Evolutionary conservation across 1,284 basidiomycete genomes (phyloP).

Genomic region (Vanrija sp.): DNA sequence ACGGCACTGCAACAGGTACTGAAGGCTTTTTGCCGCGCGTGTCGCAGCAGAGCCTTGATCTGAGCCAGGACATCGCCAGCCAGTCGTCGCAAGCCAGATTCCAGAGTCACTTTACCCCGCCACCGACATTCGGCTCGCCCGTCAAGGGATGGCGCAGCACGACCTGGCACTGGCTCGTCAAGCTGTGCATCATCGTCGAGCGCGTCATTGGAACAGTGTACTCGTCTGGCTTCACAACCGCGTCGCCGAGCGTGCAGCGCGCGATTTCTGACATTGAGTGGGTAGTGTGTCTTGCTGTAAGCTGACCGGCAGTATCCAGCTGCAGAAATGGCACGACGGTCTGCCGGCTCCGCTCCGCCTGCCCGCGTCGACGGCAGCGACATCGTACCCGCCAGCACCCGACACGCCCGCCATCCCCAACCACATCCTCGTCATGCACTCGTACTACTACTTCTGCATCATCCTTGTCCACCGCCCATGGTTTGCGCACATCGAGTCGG

Average conservation of each 20-base stretch:
- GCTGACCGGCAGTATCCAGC: conserved; percentile 2
- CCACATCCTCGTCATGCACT: conserved; percentile 28
- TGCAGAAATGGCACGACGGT: conserved; percentile 20
- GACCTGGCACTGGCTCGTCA: conserved; percentile 20
- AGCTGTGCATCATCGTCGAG: conserved; percentile 20
- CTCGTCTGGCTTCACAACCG: conserved; percentile 14
- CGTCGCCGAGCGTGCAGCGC: conserved; percentile 10
- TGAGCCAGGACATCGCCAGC: conserved; percentile 6
- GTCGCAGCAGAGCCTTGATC: conserved; percentile 1
- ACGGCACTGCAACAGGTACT: not conserved
- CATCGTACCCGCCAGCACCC: conserved; percentile 2
- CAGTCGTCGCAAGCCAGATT: no score
- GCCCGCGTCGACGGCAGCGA: conserved; percentile 6
- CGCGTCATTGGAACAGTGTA: conserved; percentile 17
- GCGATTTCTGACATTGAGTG: conserved; percentile 16
- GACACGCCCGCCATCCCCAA: conserved; percentile 7
- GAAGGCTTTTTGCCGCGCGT: no score
- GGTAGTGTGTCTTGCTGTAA: not conserved
- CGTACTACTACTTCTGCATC: conserved; percentile 20
- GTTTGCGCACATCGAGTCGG: conserved; percentile 9
- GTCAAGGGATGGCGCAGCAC: conserved; percentile 20
- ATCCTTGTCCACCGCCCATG: conserved; percentile 30
- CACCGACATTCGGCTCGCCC: no score
- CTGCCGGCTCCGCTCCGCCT: conserved; percentile 17
- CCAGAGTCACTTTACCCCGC: no score